Evolutionary conservation across 108 stramenopile genomes (phyloP).

Genomic region (Cylindrotheca fusiformis): DNA sequence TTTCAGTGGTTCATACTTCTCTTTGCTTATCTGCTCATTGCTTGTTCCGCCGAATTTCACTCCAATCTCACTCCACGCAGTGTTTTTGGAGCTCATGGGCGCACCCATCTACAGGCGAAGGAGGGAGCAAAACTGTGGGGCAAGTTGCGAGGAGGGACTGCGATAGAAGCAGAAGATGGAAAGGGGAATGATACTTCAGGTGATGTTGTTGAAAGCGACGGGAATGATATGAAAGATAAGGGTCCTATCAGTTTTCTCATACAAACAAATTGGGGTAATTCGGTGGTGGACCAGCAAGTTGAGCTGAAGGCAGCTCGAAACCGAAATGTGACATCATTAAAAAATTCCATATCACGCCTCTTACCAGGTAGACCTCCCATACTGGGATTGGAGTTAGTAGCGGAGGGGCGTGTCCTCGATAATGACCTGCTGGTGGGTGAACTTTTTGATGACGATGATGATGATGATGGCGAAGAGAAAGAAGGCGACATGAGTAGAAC

Average conservation of each 20-base stretch:
- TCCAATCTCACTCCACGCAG: no score
- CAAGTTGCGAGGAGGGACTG: neutral
- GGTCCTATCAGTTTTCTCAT: constrained; percentile 54
- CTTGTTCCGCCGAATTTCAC: no score
- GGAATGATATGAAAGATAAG: neutral
- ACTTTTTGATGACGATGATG: constrained; percentile 63
- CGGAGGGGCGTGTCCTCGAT: constrained; percentile 39
- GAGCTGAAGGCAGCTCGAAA: constrained; percentile 59
- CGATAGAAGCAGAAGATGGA: neutral
- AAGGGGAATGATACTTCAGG: neutral
- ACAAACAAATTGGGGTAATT: constrained; percentile 47
- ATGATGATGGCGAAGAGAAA: constrained; percentile 58
- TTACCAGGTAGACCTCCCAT: constrained; percentile 64
- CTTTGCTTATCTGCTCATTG: no score
- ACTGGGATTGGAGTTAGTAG: constrained; percentile 38
- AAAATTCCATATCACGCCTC: constrained; percentile 54
- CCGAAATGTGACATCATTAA: constrained; percentile 47
- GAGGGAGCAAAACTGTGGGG: no score
- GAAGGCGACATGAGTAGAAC: constrained; percentile 44
- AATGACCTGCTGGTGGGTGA: constrained; percentile 69
- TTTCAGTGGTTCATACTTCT: no score
- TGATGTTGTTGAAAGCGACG: neutral
- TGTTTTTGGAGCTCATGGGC: no score
- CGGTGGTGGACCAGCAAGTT: constrained; percentile 57
- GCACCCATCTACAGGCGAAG: no score